Evolutionary conservation across 2,329 filamentous ascomycete species (phyloP).

Genomic region (Cryphonectria nitschkei): DNA sequence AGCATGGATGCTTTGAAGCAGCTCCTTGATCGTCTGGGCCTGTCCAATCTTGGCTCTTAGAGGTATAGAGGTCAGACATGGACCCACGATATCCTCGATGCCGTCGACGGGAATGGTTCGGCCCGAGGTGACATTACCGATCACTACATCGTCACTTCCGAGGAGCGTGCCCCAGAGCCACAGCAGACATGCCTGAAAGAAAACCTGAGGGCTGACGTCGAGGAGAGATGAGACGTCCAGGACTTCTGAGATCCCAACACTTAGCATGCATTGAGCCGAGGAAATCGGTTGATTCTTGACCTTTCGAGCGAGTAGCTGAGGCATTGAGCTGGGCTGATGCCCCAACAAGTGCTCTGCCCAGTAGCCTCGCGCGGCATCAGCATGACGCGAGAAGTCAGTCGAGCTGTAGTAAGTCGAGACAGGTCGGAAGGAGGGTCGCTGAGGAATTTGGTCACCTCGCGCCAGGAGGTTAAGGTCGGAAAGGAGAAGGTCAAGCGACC

Average conservation of each 20-base stretch:
- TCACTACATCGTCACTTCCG: conserved; percentile 67
- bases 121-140: conserved; percentile 83
- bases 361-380: conserved; percentile 58
- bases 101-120: conserved; percentile 71
- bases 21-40: conserved; percentile 57
- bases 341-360: conserved; percentile 71
- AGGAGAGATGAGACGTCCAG: conserved; percentile 43
- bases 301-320: conserved; percentile 40
- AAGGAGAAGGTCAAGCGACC: conserved; percentile 79
- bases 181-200: conserved; percentile 75
- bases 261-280: conserved; percentile 37
- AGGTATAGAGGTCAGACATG: conserved; percentile 78
- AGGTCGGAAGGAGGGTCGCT: conserved; percentile 62
- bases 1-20: conserved; percentile 66
- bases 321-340: conserved; percentile 58
- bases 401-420: conserved; percentile 57
- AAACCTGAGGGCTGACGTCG: conserved; percentile 65
- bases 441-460: conserved; percentile 31
- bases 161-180: conserved; percentile 68
- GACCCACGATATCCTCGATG: conserved; percentile 77
- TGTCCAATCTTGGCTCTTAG: conserved; percentile 64
- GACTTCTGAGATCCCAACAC: conserved; percentile 40
- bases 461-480: conserved; percentile 65
- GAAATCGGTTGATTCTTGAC: conserved; percentile 34
- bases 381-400: conserved; percentile 33